Evolutionary conservation across 179 eudicot species (phyloP), one percentile per base, ranked within the genome.

Genomic region (Heliamphora pulchella): DNA sequence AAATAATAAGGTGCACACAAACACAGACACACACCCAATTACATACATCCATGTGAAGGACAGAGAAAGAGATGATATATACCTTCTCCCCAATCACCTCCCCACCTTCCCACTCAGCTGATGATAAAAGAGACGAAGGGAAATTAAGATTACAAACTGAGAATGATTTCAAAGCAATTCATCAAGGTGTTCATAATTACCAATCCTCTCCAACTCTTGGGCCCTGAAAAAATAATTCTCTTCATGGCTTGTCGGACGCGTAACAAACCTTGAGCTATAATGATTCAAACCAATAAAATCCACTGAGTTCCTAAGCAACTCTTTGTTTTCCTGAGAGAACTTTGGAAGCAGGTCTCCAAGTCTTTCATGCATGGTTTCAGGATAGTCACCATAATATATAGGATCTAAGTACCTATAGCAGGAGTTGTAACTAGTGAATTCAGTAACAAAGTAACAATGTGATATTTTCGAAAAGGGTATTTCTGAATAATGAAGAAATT

Each of bases 31-130:
- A 20, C 22, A 20, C 22, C 22, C 46, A 15, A 62, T 47, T 18
- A 47, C 58, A 51, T 18, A 57, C 66, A 72, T 22, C 62, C 11
- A 18, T 2, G 47, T 58, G 58, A 64, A 17, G 73, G 46, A 50
- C 4, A 43, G 62, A 59, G 53, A 54, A 14, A 67, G 74, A 82
- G 84, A 74, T 5, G 73, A 58, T 76, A 20, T 62, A 8, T 81
- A 94, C 98, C 92, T 81, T 92, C 80, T 92, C 91, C 58, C 98
- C 98, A 77, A 94, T 92, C 81, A 18, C 68, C 84, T 88, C 95
- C 67, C 94, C 97, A 8, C 87, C 90, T 82, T 85, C 92, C 94
- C 94, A 92, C 84, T 92, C 97, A 83, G 90, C 98, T 93, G 90
- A 68, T 76, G 74, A 82, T 14, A 8, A 74, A 76, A 55, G 73